phyloP scores from a whole-genome alignment of 2,329 filamentous ascomycete species.

The Akanthomyces uredinophilus region DNA sequence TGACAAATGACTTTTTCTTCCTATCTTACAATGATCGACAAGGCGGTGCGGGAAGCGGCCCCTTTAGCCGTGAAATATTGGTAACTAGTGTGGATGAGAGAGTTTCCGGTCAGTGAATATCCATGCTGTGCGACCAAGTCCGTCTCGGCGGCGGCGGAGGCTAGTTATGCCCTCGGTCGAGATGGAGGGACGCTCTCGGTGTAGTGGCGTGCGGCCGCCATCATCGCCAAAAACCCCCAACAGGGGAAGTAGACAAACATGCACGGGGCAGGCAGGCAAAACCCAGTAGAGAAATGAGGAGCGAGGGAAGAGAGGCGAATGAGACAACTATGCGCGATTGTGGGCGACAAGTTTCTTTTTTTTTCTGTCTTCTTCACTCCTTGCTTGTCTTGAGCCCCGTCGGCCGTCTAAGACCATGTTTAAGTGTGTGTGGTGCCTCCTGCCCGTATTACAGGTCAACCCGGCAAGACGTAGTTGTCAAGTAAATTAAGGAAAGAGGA shows the following conservation, averaged over 20 bases:
- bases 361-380: neutral
- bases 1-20: no score
- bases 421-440: neutral
- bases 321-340: neutral
- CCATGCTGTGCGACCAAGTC: neutral
- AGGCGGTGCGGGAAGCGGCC: neutral
- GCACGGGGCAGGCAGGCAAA: neutral
- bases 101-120: neutral
- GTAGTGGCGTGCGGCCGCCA: neutral
- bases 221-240: no score
- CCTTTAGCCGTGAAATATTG: neutral
- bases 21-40: no score
- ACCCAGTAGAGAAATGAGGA: no score
- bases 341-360: neutral
- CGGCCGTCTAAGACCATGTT: constrained; percentile 9
- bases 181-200: neutral
- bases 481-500: no score
- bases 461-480: neutral
- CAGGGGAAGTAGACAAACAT: neutral
- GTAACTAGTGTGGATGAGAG: neutral
- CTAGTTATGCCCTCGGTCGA: neutral
- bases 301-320: neutral
- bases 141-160: no score
- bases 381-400: neutral
- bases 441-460: neutral